phyloP scores from a whole-genome alignment of 176 grass and related monocot genomes.

The Cenchrus purpureus region DNA sequence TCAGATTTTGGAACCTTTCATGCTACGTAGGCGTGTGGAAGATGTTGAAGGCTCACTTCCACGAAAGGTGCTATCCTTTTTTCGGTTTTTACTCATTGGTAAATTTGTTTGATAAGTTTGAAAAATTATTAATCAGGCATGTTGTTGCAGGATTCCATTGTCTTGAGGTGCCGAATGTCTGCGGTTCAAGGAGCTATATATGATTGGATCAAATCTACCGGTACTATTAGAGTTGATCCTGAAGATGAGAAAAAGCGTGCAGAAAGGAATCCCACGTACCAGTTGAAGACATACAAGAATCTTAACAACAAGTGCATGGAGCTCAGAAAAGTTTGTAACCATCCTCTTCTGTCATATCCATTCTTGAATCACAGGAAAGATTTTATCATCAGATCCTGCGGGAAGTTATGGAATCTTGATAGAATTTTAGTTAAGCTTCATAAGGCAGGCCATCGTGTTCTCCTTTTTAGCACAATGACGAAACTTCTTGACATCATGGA shows the following conservation, averaged over 20 bases:
- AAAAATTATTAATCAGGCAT: conserved; percentile 38
- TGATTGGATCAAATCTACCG: conserved; percentile 99
- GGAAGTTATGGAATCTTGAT: conserved; percentile 99
- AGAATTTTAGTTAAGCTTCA: conserved; percentile 97
- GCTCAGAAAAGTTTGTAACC: conserved; percentile 96
- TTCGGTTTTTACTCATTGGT: conserved; percentile 18
- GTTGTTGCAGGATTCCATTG: conserved; percentile 74
- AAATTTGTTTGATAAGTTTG: background rate
- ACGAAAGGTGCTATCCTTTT: conserved; percentile 64
- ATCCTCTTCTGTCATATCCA: conserved; percentile 92
- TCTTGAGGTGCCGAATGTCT: conserved; percentile 98
- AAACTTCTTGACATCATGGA: conserved; percentile 99
- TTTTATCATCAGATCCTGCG: conserved; percentile 93
- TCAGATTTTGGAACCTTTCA: conserved; percentile 99
- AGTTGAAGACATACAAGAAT: conserved; percentile 85
- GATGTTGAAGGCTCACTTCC: conserved; percentile 99
- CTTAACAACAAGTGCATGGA: conserved; percentile 99
- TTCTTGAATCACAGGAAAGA: conserved; percentile 74
- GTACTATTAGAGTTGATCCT: conserved; percentile 99
- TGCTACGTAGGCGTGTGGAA: conserved; percentile 93
- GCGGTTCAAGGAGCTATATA: conserved; percentile 92
- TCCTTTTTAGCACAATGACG: conserved; percentile 99
- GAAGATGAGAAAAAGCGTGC: conserved; percentile 77
- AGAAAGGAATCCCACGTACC: conserved; percentile 90
- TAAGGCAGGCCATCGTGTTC: conserved; percentile 86